Evolutionary conservation across 495 filamentous ascomycete genomes (phyloP).

Genomic region (Amphirosellinia nigrospora): DNA sequence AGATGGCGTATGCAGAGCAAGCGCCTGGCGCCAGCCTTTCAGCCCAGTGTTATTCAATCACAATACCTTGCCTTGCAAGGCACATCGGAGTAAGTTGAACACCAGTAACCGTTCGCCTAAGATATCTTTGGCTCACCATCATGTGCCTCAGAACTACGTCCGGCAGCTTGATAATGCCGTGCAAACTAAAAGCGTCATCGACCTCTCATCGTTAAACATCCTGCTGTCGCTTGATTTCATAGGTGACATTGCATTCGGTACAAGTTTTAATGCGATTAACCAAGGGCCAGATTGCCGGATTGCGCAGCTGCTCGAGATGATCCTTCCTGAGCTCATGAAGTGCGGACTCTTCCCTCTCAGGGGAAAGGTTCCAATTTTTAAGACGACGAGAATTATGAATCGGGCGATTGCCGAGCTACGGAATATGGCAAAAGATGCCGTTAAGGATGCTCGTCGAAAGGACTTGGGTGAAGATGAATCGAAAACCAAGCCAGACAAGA

Average conservation of each 20-base stretch:
- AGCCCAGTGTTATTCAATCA: conserved; percentile 14
- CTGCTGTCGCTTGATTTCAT: conserved; percentile 24
- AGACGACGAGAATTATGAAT: conserved; percentile 21
- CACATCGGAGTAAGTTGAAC: conserved; percentile 15
- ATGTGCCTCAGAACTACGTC: conserved; percentile 9
- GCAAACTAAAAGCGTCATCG: not conserved
- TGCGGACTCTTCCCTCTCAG: conserved; percentile 22
- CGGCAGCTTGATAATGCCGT: conserved; percentile 16
- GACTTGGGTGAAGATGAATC: not conserved
- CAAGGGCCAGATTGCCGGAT: conserved; percentile 18
- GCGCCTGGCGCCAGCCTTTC: conserved; percentile 18
- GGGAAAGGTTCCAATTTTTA: conserved; percentile 13
- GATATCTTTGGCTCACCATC: not conserved
- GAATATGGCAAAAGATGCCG: conserved; percentile 19
- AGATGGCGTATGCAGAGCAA: conserved; percentile 26
- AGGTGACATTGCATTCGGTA: conserved; percentile 26
- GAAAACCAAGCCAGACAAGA: conserved; percentile 20
- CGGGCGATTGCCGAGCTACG: conserved; percentile 15
- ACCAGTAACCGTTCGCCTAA: not conserved
- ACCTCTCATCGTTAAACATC: conserved; percentile 18
- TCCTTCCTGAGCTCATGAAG: conserved; percentile 24
- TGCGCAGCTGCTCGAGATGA: conserved; percentile 23
- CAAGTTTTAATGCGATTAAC: conserved; percentile 21
- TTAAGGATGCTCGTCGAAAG: conserved; percentile 15
- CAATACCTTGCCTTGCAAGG: conserved; percentile 21